Conservation (phyloP, 1,139 yeast species). For the Lodderomyces metapsilosis region DNA sequence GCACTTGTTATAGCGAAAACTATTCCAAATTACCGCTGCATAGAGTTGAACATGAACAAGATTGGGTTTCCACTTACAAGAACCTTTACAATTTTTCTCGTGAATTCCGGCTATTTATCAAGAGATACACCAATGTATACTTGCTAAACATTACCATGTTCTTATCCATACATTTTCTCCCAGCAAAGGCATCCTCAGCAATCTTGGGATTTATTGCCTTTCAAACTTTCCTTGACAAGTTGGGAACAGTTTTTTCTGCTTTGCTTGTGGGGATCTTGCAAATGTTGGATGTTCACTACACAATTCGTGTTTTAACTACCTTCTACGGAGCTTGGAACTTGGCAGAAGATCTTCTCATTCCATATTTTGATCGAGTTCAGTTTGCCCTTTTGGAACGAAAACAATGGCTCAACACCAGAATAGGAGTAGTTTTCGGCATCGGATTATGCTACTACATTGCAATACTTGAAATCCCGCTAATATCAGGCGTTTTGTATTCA, state of each 20-base stretch:
- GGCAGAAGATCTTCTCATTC: slow-evolving; percentile 47
- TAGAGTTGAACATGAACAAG: slow-evolving; percentile 22
- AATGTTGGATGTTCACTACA: slow-evolving; percentile 24
- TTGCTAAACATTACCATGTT: slow-evolving; percentile 19
- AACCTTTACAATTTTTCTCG: slow-evolving; percentile 15
- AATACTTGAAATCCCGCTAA: slow-evolving; percentile 39
- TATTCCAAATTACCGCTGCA: slow-evolving; percentile 6
- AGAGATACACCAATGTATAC: slow-evolving; percentile 21
- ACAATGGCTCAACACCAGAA: slow-evolving; percentile 55
- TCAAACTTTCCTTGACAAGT: slow-evolving; percentile 40
- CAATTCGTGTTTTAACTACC: slow-evolving; percentile 37
- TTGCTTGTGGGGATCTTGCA: slow-evolving; percentile 33
- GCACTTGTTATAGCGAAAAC: slow-evolving; percentile 2
- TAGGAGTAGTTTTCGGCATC: slow-evolving; percentile 59
- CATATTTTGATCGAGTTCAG: slow-evolving; percentile 51
- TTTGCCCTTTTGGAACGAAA: slow-evolving; percentile 44
- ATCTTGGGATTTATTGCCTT: slow-evolving; percentile 44
- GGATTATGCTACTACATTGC: slow-evolving; percentile 50
- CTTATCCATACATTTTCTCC: slow-evolving; percentile 24
- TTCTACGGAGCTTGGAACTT: slow-evolving; percentile 49
- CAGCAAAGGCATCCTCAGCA: slow-evolving; percentile 35
- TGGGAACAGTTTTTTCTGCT: slow-evolving; percentile 48
- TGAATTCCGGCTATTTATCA: slow-evolving; percentile 17
- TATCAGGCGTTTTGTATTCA: slow-evolving; percentile 52
- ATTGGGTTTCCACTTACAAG: slow-evolving; percentile 23